Conservation (phyloP, 306 rosid genomes). For the Cucumis cinereus region DNA sequence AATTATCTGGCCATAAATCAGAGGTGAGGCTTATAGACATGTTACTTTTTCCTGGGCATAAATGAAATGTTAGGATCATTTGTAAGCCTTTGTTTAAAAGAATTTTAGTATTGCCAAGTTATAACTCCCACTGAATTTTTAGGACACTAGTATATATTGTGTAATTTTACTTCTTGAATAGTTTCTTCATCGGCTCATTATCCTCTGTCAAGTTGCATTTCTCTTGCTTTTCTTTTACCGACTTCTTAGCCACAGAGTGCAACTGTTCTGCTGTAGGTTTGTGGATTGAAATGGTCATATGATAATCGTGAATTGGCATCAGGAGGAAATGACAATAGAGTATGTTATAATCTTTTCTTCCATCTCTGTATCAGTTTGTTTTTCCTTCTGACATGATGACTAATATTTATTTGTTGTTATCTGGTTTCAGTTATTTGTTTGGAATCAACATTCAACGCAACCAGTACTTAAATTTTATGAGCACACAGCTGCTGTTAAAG, state of each 20-base stretch:
- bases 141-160: background rate
- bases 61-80: background rate
- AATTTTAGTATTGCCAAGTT: background rate
- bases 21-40: constrained; percentile 39
- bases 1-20: constrained; percentile 81
- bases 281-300: constrained; percentile 93
- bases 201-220: background rate
- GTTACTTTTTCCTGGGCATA: no score
- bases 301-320: constrained; percentile 98
- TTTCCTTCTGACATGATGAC: constrained; percentile 11
- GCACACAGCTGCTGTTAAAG: constrained; percentile 98
- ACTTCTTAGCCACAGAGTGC: constrained; percentile 5
- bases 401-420: constrained; percentile 11
- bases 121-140: background rate
- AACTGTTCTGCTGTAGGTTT: constrained; percentile 48
- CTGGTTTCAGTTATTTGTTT: constrained; percentile 63
- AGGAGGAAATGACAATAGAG: constrained; percentile 94
- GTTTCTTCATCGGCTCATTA: background rate
- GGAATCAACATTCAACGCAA: constrained; percentile 96
- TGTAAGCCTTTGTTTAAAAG: background rate
- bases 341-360: constrained; percentile 25
- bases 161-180: background rate
- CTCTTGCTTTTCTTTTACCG: background rate
- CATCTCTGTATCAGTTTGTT: background rate
- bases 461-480: constrained; percentile 90